Conservation (phyloP, 768 basidiomycete species). For the Neoboletus brunneissimus region DNA sequence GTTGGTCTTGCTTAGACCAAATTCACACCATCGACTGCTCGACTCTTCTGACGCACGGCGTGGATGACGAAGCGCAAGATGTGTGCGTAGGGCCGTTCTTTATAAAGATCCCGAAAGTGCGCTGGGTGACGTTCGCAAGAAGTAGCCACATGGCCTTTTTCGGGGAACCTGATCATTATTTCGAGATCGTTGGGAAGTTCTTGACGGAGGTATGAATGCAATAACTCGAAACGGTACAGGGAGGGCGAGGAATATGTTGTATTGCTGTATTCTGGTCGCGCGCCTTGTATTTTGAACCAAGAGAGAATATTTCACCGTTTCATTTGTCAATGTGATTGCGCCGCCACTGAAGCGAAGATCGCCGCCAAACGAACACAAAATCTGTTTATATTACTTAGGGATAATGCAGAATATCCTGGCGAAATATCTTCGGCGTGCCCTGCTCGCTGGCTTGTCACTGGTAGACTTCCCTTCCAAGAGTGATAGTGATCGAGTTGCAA, state of each 20-base stretch:
- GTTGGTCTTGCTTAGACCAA: slow-evolving; percentile 46
- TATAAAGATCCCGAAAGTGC: slow-evolving; percentile 30
- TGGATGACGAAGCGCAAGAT: slow-evolving; percentile 40
- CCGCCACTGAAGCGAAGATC: too few species aligned
- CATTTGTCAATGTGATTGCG: too few species aligned
- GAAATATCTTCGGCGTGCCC: neutral
- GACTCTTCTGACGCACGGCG: slow-evolving; percentile 39
- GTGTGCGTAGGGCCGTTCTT: slow-evolving; percentile 34
- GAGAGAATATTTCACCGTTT: too few species aligned
- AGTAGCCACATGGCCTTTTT: slow-evolving; percentile 17
- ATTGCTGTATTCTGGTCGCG: neutral
- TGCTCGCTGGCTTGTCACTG: neutral
- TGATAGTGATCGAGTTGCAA: neutral
- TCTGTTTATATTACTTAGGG: neutral
- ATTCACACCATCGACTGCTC: slow-evolving; percentile 39
- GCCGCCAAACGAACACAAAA: neutral
- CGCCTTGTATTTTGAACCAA: neutral
- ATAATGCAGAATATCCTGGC: neutral
- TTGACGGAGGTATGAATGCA: slow-evolving; percentile 6
- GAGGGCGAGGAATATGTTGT: neutral
- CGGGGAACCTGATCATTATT: slow-evolving; percentile 20
- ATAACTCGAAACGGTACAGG: neutral
- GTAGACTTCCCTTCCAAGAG: neutral
- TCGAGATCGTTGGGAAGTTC: slow-evolving; percentile 18
- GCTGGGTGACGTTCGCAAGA: slow-evolving; percentile 34